These are phyloP conservation scores for Gloeophyllum trabeum DNA, from an alignment of 768 basidiomycete species.

Conservation along the genomic window DNA sequence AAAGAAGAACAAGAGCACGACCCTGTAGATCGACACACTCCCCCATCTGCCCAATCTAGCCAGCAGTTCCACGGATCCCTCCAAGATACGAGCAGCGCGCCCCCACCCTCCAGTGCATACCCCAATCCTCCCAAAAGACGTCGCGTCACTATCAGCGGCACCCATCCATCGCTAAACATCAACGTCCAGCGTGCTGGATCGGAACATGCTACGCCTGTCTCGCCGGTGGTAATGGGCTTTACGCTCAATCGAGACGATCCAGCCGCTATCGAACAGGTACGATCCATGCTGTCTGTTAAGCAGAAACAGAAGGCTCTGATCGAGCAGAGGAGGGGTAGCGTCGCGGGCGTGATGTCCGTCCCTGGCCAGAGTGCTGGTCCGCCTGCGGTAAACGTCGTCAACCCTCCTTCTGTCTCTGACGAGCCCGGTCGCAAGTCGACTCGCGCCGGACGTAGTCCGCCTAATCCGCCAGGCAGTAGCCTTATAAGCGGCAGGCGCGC, in stretches of 20 bases:
- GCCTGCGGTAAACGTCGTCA: conserved; percentile 14
- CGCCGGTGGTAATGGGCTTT: conserved; percentile 56
- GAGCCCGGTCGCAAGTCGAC: not conserved
- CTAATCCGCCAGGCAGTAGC: not conserved
- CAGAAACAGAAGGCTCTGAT: conserved; percentile 64
- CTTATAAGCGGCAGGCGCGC: not conserved
- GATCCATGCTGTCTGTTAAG: conserved; percentile 51
- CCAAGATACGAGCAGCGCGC: conserved; percentile 13
- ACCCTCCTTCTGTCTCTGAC: conserved; percentile 4
- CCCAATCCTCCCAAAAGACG: conserved; percentile 46
- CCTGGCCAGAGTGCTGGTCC: conserved; percentile 3
- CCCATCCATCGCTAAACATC: conserved; percentile 43
- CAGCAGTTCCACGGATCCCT: conserved; percentile 1
- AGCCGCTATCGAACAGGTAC: conserved; percentile 45
- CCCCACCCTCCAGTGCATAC: conserved; percentile 28
- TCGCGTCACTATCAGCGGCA: conserved; percentile 59
- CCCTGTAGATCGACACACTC: conserved; percentile 24
- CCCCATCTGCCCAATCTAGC: conserved; percentile 14
- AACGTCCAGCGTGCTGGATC: conserved; percentile 27
- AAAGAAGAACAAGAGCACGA: conserved; percentile 57
- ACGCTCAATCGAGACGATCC: conserved; percentile 49
- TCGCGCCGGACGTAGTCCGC: not conserved
- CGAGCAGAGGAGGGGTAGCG: conserved; percentile 58
- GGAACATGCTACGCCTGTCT: conserved; percentile 48
- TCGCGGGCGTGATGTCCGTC: conserved; percentile 21